phyloP scores from a whole-genome alignment of 441 rosid species.

The Syzygium syzygioides region DNA sequence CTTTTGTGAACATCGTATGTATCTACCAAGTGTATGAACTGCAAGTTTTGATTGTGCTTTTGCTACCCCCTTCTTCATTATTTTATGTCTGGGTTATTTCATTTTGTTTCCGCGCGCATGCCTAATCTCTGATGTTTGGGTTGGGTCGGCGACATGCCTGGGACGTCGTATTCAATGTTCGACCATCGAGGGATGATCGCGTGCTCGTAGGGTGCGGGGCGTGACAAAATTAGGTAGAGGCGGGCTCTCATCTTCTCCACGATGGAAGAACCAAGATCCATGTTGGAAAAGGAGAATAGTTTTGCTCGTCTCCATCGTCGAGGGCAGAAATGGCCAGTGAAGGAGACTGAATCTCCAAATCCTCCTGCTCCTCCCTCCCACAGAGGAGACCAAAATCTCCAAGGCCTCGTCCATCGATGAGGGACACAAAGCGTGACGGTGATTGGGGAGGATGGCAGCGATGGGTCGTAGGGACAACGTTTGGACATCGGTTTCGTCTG shows the following conservation, averaged over 20 bases:
- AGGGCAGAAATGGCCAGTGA: neutral
- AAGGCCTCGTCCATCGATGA: accelerated
- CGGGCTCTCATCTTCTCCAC: neutral
- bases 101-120: no score
- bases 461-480: neutral
- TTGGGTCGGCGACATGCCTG: no score
- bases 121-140: no score
- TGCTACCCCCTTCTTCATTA: no score
- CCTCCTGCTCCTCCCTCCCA: neutral
- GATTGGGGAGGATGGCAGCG: neutral
- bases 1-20: no score
- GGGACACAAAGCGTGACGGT: neutral
- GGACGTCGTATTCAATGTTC: no score
- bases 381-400: neutral
- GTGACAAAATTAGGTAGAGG: neutral
- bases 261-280: neutral
- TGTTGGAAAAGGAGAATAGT: neutral
- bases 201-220: no score
- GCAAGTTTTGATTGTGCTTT: no score
- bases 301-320: neutral
- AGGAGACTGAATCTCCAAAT: neutral
- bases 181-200: no score
- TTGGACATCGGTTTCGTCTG: neutral
- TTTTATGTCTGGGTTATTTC: no score
- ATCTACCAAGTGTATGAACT: no score